A percentile compares a stretch with the other conserved stretches of the same genome.
These are phyloP conservation scores for Geotrichum citri-aurantii DNA, from an alignment of 1,139 yeast species.

Conservation along the genomic window DNA sequence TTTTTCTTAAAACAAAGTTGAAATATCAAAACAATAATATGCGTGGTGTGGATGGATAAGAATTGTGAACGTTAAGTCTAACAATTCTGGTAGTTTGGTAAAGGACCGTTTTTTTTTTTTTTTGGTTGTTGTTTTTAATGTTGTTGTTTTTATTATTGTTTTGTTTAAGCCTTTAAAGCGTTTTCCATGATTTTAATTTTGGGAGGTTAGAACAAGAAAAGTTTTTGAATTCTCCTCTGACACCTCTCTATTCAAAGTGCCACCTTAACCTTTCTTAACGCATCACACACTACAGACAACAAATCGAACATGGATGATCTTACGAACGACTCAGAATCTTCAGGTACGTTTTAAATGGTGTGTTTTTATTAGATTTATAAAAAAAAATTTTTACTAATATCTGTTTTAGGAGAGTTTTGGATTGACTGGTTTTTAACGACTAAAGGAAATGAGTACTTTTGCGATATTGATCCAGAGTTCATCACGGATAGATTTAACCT, in stretches of 20 bases:
- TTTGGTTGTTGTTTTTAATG: not conserved
- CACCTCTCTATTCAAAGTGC: not conserved
- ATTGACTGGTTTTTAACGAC: conserved; percentile 84
- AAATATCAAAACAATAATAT: not conserved
- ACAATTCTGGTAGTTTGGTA: not conserved
- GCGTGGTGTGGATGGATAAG: not conserved
- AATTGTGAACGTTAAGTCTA: not conserved
- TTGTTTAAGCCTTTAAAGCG: not conserved
- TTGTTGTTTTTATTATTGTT: not conserved
- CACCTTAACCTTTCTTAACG: not conserved
- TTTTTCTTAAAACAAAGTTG: not conserved
- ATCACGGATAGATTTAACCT: conserved; percentile 89
- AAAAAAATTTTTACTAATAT: not conserved
- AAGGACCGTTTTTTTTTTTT: not conserved
- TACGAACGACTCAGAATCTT: conserved; percentile 11
- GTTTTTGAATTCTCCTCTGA: not conserved
- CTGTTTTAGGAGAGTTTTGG: conserved; percentile 65
- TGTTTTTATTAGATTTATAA: not conserved
- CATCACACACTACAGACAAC: not conserved
- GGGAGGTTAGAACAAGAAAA: not conserved
- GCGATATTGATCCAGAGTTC: conserved; percentile 91
- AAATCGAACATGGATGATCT: not conserved
- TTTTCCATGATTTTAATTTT: not conserved
- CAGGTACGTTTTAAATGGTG: conserved; percentile 9
- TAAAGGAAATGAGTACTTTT: conserved; percentile 92